Percentiles rank a stretch among this genome's conserved stretches.
Conservation (phyloP, 805 yeast genomes). For the Saccharomycopsis fibuligera region DNA sequence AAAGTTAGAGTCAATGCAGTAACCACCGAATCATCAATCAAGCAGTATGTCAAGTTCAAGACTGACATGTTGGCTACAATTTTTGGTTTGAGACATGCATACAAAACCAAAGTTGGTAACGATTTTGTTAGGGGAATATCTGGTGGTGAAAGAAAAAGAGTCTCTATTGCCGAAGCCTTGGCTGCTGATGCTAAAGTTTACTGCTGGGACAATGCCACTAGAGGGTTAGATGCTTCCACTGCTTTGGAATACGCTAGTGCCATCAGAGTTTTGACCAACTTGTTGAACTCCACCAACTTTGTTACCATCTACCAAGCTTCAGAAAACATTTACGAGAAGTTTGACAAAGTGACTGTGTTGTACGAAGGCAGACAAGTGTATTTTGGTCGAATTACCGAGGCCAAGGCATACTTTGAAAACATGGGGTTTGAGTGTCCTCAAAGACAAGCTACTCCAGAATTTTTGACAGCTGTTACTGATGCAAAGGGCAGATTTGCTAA, state of each 20-base stretch:
- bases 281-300: slow-evolving; percentile 48
- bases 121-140: slow-evolving; percentile 67
- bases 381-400: slow-evolving; percentile 53
- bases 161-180: slow-evolving; percentile 73
- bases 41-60: slow-evolving; percentile 33
- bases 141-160: slow-evolving; percentile 84
- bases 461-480: slow-evolving; percentile 62
- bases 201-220: slow-evolving; percentile 78
- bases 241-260: slow-evolving; percentile 71
- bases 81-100: slow-evolving; percentile 56
- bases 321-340: slow-evolving; percentile 56
- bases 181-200: slow-evolving; percentile 57
- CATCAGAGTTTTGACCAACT: slow-evolving; percentile 53
- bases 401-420: slow-evolving; percentile 49
- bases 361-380: slow-evolving; percentile 58
- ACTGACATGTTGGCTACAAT: slow-evolving; percentile 37
- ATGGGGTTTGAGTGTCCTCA: slow-evolving; percentile 63
- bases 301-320: slow-evolving; percentile 69
- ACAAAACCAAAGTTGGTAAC: slow-evolving; percentile 54
- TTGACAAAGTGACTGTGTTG: slow-evolving; percentile 56
- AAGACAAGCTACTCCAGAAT: slow-evolving; percentile 67
- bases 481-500: slow-evolving; percentile 50
- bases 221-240: slow-evolving; percentile 82
- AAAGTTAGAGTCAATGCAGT: slow-evolving; percentile 37
- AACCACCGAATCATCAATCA: slow-evolving; percentile 34